phyloP scores from a whole-genome alignment of 2,329 filamentous ascomycete species.

The Sporothrix dimorphospora region DNA sequence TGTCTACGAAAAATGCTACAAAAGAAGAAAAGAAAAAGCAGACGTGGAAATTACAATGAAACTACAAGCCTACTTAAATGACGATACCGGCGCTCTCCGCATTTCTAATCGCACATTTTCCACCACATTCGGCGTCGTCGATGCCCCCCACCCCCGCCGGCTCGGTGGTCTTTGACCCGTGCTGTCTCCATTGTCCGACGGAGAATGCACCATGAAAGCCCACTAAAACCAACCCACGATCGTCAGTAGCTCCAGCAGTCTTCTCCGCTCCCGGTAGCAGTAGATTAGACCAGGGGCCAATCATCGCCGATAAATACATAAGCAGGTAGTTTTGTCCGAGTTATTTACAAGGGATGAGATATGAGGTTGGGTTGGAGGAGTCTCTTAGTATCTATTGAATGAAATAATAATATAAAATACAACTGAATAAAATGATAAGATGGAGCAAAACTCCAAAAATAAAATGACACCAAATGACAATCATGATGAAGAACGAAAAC shows the following conservation, averaged over 20 bases:
- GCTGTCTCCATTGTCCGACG: neutral
- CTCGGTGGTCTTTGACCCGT: conserved; percentile 16
- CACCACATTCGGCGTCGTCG: neutral
- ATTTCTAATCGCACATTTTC: neutral
- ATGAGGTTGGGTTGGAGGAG: neutral
- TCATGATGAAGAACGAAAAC: neutral
- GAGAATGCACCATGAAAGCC: neutral
- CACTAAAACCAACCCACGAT: neutral
- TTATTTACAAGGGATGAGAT: neutral
- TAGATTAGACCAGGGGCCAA: neutral
- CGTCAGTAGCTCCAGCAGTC: neutral
- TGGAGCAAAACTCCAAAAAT: neutral
- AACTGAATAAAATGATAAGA: neutral
- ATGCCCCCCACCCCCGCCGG: neutral
- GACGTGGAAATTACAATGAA: too few species aligned
- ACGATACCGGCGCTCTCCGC: conserved; percentile 1
- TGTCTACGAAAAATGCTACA: neutral
- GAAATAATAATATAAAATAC: neutral
- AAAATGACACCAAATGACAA: neutral
- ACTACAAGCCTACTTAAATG: neutral
- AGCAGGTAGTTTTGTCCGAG: neutral
- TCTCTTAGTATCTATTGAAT: neutral
- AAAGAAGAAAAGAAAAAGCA: too few species aligned
- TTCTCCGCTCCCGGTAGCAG: neutral
- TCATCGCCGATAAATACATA: neutral